Conservation (phyloP, 495 filamentous ascomycete species). For the Chaetomium tenue region DNA sequence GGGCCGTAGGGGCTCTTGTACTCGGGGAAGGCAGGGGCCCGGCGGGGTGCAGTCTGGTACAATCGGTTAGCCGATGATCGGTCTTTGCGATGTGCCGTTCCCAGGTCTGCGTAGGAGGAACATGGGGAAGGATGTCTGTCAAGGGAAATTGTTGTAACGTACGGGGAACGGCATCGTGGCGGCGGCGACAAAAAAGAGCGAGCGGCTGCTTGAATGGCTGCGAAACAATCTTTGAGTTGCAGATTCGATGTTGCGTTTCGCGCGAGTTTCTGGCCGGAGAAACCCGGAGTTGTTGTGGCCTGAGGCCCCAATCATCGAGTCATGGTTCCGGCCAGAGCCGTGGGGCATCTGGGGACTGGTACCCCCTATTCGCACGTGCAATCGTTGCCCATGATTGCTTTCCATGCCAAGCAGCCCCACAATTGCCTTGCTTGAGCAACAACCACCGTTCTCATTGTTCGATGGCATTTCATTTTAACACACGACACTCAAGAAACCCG, state of each 20-base stretch:
- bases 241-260: constrained; percentile 31
- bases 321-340: no score
- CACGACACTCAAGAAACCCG: no score
- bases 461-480: no score
- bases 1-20: constrained; percentile 54
- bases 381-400: no score
- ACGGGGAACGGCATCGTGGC: constrained; percentile 47
- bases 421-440: no score
- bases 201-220: constrained; percentile 39
- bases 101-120: not conserved
- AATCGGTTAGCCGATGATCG: constrained; percentile 25
- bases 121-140: not conserved
- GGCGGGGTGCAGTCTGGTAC: constrained; percentile 40
- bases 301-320: constrained; percentile 23
- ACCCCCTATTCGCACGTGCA: no score
- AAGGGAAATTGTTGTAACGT: constrained; percentile 20
- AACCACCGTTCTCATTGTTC: no score
- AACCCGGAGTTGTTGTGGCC: constrained; percentile 30
- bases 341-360: no score
- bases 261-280: constrained; percentile 40
- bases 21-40: constrained; percentile 29
- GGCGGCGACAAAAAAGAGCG: constrained; percentile 21
- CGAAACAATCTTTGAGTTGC: constrained; percentile 21
- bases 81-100: not conserved
- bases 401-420: no score